These are phyloP conservation scores for Lepraria neglecta DNA, from an alignment of 495 filamentous ascomycete species.

Conservation along the genomic window DNA sequence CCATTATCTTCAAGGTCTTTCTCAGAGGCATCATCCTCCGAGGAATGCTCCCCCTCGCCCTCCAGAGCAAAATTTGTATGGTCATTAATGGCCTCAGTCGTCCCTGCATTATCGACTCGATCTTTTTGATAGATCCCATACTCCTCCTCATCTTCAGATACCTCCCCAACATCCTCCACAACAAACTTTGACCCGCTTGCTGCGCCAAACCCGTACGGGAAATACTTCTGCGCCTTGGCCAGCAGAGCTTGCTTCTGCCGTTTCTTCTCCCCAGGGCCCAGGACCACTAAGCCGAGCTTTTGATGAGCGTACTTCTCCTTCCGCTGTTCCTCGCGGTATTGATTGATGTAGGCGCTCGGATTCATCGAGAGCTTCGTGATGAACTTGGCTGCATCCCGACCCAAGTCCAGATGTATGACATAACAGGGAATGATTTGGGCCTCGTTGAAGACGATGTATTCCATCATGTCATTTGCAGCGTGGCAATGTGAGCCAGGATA, in stretches of 20 bases:
- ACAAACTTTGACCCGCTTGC: background rate
- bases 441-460: slow-evolving; percentile 40
- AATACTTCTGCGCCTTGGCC: background rate
- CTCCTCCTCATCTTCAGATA: background rate
- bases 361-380: slow-evolving; percentile 5
- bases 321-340: background rate
- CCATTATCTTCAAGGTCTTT: background rate
- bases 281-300: background rate
- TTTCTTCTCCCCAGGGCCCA: slow-evolving; percentile 5
- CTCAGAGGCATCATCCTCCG: background rate
- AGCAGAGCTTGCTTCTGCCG: slow-evolving; percentile 8
- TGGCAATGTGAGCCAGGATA: too few species aligned
- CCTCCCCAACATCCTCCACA: background rate
- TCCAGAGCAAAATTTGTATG: background rate
- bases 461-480: slow-evolving; percentile 30
- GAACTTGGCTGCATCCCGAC: slow-evolving; percentile 25
- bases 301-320: background rate
- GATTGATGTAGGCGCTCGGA: background rate
- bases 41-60: background rate
- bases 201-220: background rate
- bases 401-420: slow-evolving; percentile 38
- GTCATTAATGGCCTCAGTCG: background rate
- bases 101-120: background rate
- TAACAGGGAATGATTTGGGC: slow-evolving; percentile 40
- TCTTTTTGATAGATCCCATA: background rate